A percentile compares a stretch with the other conserved stretches of the same genome.
Conservation (phyloP, 306 rosid genomes). For the Citrullus mucosospermus region DNA sequence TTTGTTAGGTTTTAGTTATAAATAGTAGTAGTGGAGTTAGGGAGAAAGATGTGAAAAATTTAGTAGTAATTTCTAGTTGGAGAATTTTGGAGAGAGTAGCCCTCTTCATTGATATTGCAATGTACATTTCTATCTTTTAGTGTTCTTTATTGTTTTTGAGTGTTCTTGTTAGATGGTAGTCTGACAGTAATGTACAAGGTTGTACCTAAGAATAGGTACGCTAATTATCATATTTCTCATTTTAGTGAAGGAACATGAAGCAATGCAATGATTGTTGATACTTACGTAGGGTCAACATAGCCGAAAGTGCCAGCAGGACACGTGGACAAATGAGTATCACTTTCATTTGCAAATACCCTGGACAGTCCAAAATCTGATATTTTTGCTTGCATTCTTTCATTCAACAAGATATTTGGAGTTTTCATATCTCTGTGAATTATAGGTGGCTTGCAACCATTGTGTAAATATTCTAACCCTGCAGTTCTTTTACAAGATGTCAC, state of each 20-base stretch:
- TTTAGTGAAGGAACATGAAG: not conserved
- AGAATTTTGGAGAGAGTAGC: too few species aligned
- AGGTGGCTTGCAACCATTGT: constrained; percentile 16
- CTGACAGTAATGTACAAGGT: too few species aligned
- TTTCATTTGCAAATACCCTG: constrained; percentile 6
- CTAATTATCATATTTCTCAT: too few species aligned
- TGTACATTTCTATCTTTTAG: too few species aligned
- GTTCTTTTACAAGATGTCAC: not conserved
- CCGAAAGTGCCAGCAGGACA: constrained; percentile 15
- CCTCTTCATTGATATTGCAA: too few species aligned
- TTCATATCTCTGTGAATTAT: constrained; percentile 16
- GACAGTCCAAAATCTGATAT: constrained; percentile 22
- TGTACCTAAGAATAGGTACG: too few species aligned
- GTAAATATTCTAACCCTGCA: constrained; percentile 19
- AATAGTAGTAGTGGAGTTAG: too few species aligned
- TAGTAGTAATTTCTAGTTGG: too few species aligned
- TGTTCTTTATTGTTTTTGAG: too few species aligned
- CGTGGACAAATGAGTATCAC: constrained; percentile 14
- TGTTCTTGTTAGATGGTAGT: too few species aligned
- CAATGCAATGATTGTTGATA: not conserved
- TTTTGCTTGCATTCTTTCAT: constrained; percentile 20
- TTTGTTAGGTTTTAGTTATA: too few species aligned
- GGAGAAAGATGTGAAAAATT: too few species aligned
- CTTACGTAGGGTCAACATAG: constrained; percentile 26
- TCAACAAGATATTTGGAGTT: constrained; percentile 18